Base-by-base conservation (phyloP, 129 eudicot species). In the Pittosporum tobira region DNA sequence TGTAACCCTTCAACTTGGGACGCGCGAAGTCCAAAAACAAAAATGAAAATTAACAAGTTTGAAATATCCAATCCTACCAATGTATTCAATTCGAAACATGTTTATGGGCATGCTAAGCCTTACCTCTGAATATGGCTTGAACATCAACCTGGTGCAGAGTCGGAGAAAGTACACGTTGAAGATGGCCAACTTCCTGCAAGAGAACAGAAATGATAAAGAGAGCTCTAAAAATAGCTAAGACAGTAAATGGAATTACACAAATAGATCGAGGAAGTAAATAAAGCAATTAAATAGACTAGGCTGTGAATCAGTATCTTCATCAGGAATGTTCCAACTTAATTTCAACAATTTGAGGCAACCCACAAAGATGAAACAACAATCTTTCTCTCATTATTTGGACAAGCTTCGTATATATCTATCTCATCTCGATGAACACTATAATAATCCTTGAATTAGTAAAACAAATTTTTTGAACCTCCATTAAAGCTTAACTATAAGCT, bases 321-420 rank as follows among this genome's bases (percentile, higher is more conserved):
- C 94, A 12, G 79, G 71, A 49, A 84, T 75, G 62, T 81, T 93
- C 96, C 94, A 93, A 64, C 83, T 73, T n/a, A n/a, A n/a, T n/a
- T 51, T 87, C 96, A 70, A 81, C 83, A 66, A 87, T 83, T 70
- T 91, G 99, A 18, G 99, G 94, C 77, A 91, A 66, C 37, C 90
- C 79, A 61, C 94, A 88, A 47, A 81, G 81, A 77, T 93, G 96
- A 69, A 76, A 75, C 70, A 84, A 56, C 79, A 93, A 58, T 58
- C 99, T 87, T 73, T 93, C 96, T 65, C 84, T 84, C 99, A 93
- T 93, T 68, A 93, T 93, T 78, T 93, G 96, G 52, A 93, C 96
- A 77, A 93, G 77, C 79, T 84, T 87, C 5, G 88, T 74, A 66
- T 93, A 93, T 74, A n/a, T n/a, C n/a, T n/a, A 93, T 93, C 78